phyloP scores from a whole-genome alignment of 2,329 filamentous ascomycete genomes.

The Colletotrichum aenigma region DNA sequence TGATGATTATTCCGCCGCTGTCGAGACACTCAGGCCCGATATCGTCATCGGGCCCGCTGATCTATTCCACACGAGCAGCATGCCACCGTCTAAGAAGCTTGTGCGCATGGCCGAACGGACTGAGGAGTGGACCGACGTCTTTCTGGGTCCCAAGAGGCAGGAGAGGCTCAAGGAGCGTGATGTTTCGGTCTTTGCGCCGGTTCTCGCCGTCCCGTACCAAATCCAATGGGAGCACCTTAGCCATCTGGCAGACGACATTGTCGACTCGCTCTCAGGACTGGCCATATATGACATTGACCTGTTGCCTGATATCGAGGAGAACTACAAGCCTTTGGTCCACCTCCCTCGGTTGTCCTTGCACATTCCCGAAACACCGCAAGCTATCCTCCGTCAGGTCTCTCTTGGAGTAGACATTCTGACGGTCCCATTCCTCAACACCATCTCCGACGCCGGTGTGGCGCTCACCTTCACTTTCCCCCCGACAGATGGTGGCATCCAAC shows the following conservation, averaged over 20 bases:
- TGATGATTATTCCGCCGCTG: slow-evolving; percentile 70
- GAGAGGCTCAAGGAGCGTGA: slow-evolving; percentile 30
- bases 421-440: slow-evolving; percentile 73
- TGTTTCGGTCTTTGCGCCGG: slow-evolving; percentile 62
- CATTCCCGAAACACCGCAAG: slow-evolving; percentile 72
- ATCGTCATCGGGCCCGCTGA: slow-evolving; percentile 82
- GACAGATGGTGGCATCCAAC: slow-evolving; percentile 26
- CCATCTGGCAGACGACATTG: slow-evolving; percentile 68
- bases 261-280: slow-evolving; percentile 65
- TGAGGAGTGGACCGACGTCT: slow-evolving; percentile 78
- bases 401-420: slow-evolving; percentile 83
- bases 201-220: slow-evolving; percentile 76
- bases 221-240: slow-evolving; percentile 83
- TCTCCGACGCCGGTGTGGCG: slow-evolving; percentile 86
- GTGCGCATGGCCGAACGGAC: slow-evolving; percentile 87
- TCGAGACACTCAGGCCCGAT: slow-evolving; percentile 74
- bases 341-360: slow-evolving; percentile 80
- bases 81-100: slow-evolving; percentile 72
- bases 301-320: slow-evolving; percentile 67
- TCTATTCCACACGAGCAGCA: slow-evolving; percentile 53
- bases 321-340: slow-evolving; percentile 54
- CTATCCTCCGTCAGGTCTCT: slow-evolving; percentile 75
- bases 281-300: slow-evolving; percentile 79
- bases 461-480: slow-evolving; percentile 75
- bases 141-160: slow-evolving; percentile 53